Percentiles rank a stretch among this genome's conserved stretches.
Conservation (phyloP, 768 basidiomycete genomes). For the Leccinum boreale region DNA sequence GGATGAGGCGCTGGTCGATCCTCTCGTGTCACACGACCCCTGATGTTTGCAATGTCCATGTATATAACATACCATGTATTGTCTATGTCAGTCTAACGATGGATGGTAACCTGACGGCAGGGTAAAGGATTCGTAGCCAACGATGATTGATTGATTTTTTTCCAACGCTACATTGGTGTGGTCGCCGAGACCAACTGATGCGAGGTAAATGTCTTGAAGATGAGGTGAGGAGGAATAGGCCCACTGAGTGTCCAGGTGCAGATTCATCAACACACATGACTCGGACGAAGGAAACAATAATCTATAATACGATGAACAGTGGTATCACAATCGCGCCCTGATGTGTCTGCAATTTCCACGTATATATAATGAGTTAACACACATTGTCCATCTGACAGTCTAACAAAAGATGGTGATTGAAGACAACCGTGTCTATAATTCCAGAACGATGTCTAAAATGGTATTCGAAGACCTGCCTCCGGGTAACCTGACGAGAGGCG, state of each 20-base stretch:
- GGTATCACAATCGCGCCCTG: conserved; percentile 82
- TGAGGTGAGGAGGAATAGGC: conserved; percentile 16
- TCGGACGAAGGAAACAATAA: neutral
- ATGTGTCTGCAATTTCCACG: conserved; percentile 5
- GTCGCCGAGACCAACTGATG: conserved; percentile 32
- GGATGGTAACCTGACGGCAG: conserved; percentile 27
- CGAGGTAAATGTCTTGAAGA: conserved; percentile 30
- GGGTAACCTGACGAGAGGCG: conserved; percentile 33
- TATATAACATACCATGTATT: conserved; percentile 3
- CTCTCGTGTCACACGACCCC: neutral
- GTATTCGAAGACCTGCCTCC: conserved; percentile 22
- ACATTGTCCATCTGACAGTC: conserved; percentile 3
- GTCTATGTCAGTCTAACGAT: conserved; percentile 3
- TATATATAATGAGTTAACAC: conserved; percentile 4
- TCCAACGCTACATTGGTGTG: conserved; percentile 59
- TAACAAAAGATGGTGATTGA: neutral
- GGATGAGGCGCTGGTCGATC: neutral
- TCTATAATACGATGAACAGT: conserved; percentile 76
- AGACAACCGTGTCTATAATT: neutral
- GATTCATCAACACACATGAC: conserved; percentile 46
- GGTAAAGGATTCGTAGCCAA: conserved; percentile 28
- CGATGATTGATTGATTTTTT: conserved; percentile 45
- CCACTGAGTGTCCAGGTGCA: neutral
- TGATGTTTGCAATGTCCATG: conserved; percentile 8
- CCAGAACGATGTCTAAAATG: neutral